Base-by-base conservation (phyloP, 2,329 filamentous ascomycete genomes). In the Ophiosphaerella narmari region DNA sequence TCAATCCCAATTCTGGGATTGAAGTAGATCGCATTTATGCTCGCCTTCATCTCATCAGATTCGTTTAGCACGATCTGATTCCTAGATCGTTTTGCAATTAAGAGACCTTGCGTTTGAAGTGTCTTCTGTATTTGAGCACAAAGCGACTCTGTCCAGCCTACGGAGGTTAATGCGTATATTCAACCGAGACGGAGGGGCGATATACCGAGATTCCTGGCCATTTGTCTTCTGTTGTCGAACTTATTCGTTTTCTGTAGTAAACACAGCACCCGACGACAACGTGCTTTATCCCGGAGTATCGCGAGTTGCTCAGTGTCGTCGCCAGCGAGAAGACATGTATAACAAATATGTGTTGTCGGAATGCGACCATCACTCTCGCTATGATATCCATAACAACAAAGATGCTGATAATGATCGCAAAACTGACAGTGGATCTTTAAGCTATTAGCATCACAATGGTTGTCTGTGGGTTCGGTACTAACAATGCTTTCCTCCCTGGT, bases 401-500 rank as follows among this genome's bases (percentile, higher is more conserved):
- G 46, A 63, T 81, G 78, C 53, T 81, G 78, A 59, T 71, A 75
- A 8, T 67, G 75, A 33, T 68, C 56, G 55, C 78, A 81, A 51
- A 74, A 78, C 11, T 57, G 49, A 54, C 78, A 81, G 47, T 71
- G 45, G n/a, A 78, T 59, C 77, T 79, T 46, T 11, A 1, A 4
- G 2, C 11, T 23, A 24, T 48, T 16, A 50, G 40, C 50, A n/a
- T 44, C 34, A 21, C 18, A 4, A 16, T 34, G 5, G n/a, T n/a
- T 12, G 26, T 31, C 18, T 1, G 6, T 13, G 12, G 23, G 4
- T 21, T 21, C 7, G 12, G n/a, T 23, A 23, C 37, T 21, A 12
- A 39, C 37, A 9, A 39, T 8, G 18, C 18, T 23, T 18, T 24
- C 37, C 12, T 23, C 37, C 9, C 7, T 12, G 7, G 8, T n/a